Base-by-base conservation (phyloP, 2,329 filamentous ascomycete species). In the Alternaria viburni region DNA sequence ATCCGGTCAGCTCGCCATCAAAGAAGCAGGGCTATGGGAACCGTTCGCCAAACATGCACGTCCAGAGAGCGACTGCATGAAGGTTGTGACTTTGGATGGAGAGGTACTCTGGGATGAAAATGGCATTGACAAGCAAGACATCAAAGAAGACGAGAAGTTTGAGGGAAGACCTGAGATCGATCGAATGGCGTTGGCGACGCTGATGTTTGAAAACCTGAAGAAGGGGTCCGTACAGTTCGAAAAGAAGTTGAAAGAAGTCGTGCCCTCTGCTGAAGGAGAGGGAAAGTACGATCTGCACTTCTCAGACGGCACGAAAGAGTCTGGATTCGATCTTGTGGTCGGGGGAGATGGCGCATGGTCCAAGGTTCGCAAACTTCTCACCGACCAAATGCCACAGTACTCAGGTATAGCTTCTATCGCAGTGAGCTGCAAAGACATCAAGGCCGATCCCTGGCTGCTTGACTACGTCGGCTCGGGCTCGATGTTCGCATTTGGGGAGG, bases 1-100 rank as follows among this genome's bases (percentile, higher is more conserved):
- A 4, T 84, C 83, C 1, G 86, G 87, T 0, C 82, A 88, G 30
- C 76, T 79, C 5, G 86, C 86, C 0, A 71, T 89, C 51, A 82
- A 81, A 56, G 82, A 85, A 59, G 85, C 85, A 5, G 82, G 81
- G 0, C 74, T 88, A 6, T 85, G 80, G 73, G 81, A 84, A 1
- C 78, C 83, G 30, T 89, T 88, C 72, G 67, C 79, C n/a, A 79
- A 82, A 63, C 65, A 83, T 56, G 84, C 84, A 2, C 83, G 86
- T 43, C 85, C 84, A 46, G 86, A 88, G 64, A 82, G 83, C 59
- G 85, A 88, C 58, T 83, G 82, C 28, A 64, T 85, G 59, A 80
- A 84, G 51, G 75, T 87, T 8, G 77, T 83, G 11, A 82, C 85
- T 67, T 52, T 79, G 5, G 57, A 66, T 15, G 71, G 76, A 50